phyloP scores from a whole-genome alignment of 2,329 filamentous ascomycete genomes.

The Huntiella abstrusa region DNA sequence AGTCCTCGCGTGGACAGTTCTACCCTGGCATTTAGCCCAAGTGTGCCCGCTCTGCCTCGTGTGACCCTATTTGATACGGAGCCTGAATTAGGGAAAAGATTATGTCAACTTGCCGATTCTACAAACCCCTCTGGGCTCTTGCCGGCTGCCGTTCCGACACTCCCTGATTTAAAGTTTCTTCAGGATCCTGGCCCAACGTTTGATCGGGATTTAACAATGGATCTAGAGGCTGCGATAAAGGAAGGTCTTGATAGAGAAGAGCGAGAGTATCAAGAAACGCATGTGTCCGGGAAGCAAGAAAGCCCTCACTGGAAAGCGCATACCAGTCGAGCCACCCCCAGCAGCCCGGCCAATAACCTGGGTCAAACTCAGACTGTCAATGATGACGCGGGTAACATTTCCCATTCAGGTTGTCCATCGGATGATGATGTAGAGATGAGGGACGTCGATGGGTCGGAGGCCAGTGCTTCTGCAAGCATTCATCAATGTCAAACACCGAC shows the following conservation, averaged over 20 bases:
- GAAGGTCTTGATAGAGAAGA: slow-evolving; percentile 7
- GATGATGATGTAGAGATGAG: too few relatives aligned
- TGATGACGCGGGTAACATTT: too few relatives aligned
- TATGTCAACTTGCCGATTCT: neutral
- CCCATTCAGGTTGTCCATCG: too few relatives aligned
- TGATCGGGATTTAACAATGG: slow-evolving; percentile 7
- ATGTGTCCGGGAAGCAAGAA: neutral
- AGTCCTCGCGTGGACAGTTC: slow-evolving; percentile 4
- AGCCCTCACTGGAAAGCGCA: too few relatives aligned
- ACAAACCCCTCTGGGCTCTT: neutral
- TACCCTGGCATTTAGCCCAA: neutral
- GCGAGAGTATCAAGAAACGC: neutral
- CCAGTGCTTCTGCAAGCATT: too few relatives aligned
- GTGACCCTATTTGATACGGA: neutral
- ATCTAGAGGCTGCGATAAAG: slow-evolving; percentile 3
- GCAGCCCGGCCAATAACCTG: too few relatives aligned
- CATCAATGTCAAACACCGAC: too few relatives aligned
- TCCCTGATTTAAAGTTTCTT: too few relatives aligned
- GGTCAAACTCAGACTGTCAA: too few relatives aligned
- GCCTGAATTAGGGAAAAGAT: neutral
- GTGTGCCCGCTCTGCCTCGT: neutral
- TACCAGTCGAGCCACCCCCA: too few relatives aligned
- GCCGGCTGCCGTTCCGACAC: neutral
- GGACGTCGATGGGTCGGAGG: too few relatives aligned
- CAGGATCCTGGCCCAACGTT: neutral